A percentile compares a stretch with the other conserved stretches of the same genome.
These are phyloP conservation scores for Ascochyta clinopodiicola DNA, from an alignment of 2,329 filamentous ascomycete genomes.

Conservation along the genomic window DNA sequence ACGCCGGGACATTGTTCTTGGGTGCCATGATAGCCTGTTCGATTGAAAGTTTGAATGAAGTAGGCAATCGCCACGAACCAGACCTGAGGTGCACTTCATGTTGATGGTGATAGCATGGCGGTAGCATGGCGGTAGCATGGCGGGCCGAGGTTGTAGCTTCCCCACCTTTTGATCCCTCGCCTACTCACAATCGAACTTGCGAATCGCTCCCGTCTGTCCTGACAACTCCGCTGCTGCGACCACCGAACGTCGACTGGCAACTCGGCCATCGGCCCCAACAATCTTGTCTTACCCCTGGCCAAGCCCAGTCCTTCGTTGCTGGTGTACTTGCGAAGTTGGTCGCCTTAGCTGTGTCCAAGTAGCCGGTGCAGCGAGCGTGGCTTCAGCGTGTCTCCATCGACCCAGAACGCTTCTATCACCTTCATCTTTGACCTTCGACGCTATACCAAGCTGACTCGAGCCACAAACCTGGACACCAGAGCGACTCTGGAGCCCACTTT, in stretches of 20 bases:
- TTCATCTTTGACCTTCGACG: too few relatives aligned
- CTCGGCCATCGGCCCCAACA: too few relatives aligned
- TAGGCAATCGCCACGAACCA: neutral
- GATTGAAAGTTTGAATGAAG: neutral
- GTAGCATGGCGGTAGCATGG: too few relatives aligned
- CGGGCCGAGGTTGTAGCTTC: conserved; percentile 17
- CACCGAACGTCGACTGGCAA: too few relatives aligned
- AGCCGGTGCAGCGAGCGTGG: too few relatives aligned
- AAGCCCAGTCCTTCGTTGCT: too few relatives aligned
- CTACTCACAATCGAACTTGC: neutral
- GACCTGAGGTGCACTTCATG: neutral
- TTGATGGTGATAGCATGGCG: neutral
- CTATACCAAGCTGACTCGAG: neutral
- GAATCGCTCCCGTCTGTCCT: neutral
- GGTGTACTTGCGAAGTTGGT: too few relatives aligned
- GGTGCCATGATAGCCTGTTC: conserved; percentile 28
- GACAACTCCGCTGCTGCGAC: too few relatives aligned
- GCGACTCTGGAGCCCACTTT: neutral
- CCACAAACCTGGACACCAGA: neutral
- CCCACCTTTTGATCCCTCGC: conserved; percentile 8
- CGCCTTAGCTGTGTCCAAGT: too few relatives aligned
- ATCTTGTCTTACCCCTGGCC: too few relatives aligned
- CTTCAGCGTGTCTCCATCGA: too few relatives aligned
- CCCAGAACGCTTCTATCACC: too few relatives aligned
- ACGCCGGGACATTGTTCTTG: conserved; percentile 58